Base-by-base conservation (phyloP, 257 asterid genomes). In the Mitragyna speciosa region DNA sequence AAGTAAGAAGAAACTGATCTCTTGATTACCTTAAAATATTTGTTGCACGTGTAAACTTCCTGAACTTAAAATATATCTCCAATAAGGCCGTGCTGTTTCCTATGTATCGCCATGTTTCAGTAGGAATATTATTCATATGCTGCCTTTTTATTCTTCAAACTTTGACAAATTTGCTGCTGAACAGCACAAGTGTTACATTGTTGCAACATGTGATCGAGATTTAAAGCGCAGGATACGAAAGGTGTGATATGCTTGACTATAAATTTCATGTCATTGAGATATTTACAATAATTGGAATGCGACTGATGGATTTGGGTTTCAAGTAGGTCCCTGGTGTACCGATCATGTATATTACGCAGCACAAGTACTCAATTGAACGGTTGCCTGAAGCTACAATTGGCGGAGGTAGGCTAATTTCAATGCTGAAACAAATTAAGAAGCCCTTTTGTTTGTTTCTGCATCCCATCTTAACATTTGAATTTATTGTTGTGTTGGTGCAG, bases 141-240 rank as follows among this genome's bases (percentile, higher is more conserved):
- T 76, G 74, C 20, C 36, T 58, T 43, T n/a, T 19, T 31, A 7
- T 49, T 76, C 14, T 39, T 52, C 54, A 48, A n/a, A 33, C n/a
- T n/a, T 76, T 76, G 26, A 12, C 63, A 7, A 9, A 51, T 51
- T 33, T 8, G 65, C 65, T 75, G 70, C 45, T 84, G 83, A 68
- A 87, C 94, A 96, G 98, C 97, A 92, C 83, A 96, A 94, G 81
- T 94, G 98, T 92, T 96, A 90, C 89, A 89, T 96, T 33, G 97
- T 96, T 65, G 99, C 99, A 64, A 96, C 99, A 77, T 94, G 98
- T 77, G 99, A 95, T 91, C 87, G 99, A 78, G 97, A 96, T 80
- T 86, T 96, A 84, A 96, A 96, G 90, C 91, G 99, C 17, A 91
- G 99, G 88, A 93, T 95, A 58, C 91, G 99, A 11, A 93, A 95